Percentiles rank a stretch among this genome's conserved stretches.
phyloP scores from a whole-genome alignment of 2,329 filamentous ascomycete species.

The Pseudohalonectria lignicola region DNA sequence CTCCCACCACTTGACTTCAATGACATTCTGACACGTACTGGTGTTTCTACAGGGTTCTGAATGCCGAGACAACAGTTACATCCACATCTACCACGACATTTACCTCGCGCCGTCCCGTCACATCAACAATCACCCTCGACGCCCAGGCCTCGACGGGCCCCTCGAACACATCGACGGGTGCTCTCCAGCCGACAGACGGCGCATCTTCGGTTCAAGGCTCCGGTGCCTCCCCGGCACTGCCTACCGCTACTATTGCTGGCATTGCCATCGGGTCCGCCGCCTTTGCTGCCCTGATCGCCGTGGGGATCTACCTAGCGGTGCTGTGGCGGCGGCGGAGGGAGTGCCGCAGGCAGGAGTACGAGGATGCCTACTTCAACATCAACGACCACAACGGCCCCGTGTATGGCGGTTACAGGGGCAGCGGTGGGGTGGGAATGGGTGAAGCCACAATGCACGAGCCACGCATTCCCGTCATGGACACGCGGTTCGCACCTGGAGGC shows the following conservation, averaged over 20 bases:
- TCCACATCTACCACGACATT: constrained; percentile 9
- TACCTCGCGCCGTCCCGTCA: constrained; percentile 7
- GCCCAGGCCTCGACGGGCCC: no score
- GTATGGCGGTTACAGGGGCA: constrained; percentile 11
- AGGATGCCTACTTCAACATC: constrained; percentile 26
- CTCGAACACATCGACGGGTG: no score
- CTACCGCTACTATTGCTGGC: constrained; percentile 8
- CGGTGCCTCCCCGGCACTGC: constrained; percentile 2
- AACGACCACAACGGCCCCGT: constrained; percentile 15
- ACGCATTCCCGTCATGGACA: no score
- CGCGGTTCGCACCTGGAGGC: no score
- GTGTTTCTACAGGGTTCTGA: constrained; percentile 4
- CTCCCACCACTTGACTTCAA: neutral
- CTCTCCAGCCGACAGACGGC: neutral
- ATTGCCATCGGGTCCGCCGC: constrained; percentile 9
- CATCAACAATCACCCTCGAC: constrained; percentile 4
- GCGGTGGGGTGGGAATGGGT: no score
- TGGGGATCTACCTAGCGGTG: constrained; percentile 3
- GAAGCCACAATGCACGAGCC: no score
- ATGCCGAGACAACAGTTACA: constrained; percentile 9
- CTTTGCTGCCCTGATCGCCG: constrained; percentile 1
- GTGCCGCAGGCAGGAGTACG: constrained; percentile 3
- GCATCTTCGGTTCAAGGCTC: neutral
- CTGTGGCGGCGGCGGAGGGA: constrained; percentile 2
- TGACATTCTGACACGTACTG: neutral